phyloP scores from a whole-genome alignment of 352 stramenopile genomes.

The Globisporangium carolinianum region DNA sequence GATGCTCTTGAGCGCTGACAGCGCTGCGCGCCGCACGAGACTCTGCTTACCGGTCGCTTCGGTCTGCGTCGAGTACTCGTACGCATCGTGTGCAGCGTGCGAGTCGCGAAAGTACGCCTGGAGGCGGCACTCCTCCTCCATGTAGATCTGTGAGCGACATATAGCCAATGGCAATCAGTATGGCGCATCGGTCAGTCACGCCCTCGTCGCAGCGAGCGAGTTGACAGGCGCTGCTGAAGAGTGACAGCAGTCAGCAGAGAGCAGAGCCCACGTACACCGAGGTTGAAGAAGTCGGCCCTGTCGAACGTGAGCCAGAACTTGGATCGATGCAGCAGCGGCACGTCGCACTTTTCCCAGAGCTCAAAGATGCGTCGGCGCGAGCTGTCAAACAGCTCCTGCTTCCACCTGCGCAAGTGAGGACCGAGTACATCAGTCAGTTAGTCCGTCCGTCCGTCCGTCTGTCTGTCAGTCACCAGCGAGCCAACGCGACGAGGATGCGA shows the following conservation, averaged over 20 bases:
- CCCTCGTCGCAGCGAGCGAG: no score
- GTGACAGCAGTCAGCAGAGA: no score
- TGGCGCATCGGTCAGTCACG: no score
- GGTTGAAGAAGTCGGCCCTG: slow-evolving; percentile 62
- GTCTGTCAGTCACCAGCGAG: no score
- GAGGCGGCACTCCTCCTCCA: slow-evolving; percentile 54
- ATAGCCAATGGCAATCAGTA: no score
- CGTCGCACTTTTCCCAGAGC: slow-evolving; percentile 58
- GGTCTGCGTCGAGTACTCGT: slow-evolving; percentile 32
- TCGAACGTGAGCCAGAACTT: slow-evolving; percentile 85
- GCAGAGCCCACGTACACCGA: slow-evolving; percentile 33
- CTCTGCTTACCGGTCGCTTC: slow-evolving; percentile 14
- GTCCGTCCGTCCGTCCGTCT: not conserved
- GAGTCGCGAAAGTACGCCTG: slow-evolving; percentile 31
- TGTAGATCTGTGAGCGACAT: slow-evolving; percentile 33
- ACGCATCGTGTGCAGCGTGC: slow-evolving; percentile 25
- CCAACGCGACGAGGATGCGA: no score
- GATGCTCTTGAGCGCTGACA: slow-evolving; percentile 21
- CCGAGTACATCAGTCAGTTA: not conserved
- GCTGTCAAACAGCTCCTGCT: slow-evolving; percentile 44
- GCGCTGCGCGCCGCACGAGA: slow-evolving; percentile 10
- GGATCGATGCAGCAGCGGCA: slow-evolving; percentile 61
- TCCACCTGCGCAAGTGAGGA: slow-evolving; percentile 31
- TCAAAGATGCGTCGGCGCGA: slow-evolving; percentile 56
- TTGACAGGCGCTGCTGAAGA: no score